A percentile compares a stretch with the other conserved stretches of the same genome.
These are phyloP conservation scores for Lolium rigidum DNA, from an alignment of 176 grass and related monocot genomes.

Conservation along the genomic window DNA sequence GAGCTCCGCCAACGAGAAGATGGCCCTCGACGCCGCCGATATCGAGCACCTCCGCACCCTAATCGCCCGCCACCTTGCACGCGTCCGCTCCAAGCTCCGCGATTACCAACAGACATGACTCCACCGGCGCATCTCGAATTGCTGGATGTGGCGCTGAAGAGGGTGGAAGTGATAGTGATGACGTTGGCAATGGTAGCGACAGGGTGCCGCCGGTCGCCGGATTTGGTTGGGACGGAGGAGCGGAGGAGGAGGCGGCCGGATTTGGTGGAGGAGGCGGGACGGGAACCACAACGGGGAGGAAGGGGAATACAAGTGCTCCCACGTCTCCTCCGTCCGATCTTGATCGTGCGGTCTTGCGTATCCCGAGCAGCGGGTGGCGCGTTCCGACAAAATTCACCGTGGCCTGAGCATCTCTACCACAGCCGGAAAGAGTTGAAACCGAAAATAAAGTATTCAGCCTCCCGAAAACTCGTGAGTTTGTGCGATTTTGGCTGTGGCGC, in stretches of 20 bases:
- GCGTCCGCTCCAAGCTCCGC: slow-evolving; percentile 50
- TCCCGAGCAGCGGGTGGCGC: too few relatives aligned
- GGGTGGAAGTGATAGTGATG: slow-evolving; percentile 34
- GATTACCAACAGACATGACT: slow-evolving; percentile 56
- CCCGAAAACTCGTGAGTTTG: too few relatives aligned
- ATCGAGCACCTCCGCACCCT: slow-evolving; percentile 62
- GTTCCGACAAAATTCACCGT: too few relatives aligned
- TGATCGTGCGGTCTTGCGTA: too few relatives aligned
- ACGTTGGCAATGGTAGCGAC: slow-evolving; percentile 51
- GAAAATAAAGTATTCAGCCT: rapidly evolving
- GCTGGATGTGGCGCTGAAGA: slow-evolving; percentile 43
- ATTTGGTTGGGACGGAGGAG: too few relatives aligned
- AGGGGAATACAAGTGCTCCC: too few relatives aligned
- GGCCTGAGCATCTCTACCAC: rapidly evolving
- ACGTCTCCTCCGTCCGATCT: too few relatives aligned
- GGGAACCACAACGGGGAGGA: too few relatives aligned
- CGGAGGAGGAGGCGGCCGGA: too few relatives aligned
- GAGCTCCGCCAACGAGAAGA: slow-evolving; percentile 97
- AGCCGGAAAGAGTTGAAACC: rapidly evolving
- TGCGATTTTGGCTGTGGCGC: too few relatives aligned
- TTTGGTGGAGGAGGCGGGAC: too few relatives aligned
- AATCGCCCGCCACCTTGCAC: slow-evolving; percentile 49
- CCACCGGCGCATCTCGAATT: slow-evolving; percentile 50
- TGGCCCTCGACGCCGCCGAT: slow-evolving; percentile 79
- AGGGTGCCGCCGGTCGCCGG: slow-evolving; percentile 38